phyloP scores from a whole-genome alignment of 768 basidiomycete species.

The Pleurotus eryngii region DNA sequence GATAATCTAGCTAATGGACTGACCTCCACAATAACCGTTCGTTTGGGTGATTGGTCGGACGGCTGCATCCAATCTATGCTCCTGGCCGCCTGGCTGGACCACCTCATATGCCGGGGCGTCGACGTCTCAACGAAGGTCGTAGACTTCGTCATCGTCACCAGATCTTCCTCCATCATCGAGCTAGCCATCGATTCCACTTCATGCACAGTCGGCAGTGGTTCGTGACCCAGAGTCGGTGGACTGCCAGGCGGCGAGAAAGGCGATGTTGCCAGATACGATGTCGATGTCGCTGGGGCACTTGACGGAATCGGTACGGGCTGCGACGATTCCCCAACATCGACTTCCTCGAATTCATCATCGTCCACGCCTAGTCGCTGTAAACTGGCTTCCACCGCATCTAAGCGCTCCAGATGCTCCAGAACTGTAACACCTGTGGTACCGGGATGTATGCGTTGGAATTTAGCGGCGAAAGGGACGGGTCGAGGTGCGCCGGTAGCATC shows the following conservation, averaged over 20 bases:
- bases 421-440: slow-evolving; percentile 86
- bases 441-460: slow-evolving; percentile 79
- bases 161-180: slow-evolving; percentile 66
- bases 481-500: slow-evolving; percentile 62
- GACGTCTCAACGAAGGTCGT: slow-evolving; percentile 65
- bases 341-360: slow-evolving; percentile 42
- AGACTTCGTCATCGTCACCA: slow-evolving; percentile 73
- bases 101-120: slow-evolving; percentile 24
- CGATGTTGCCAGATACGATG: slow-evolving; percentile 29
- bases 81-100: slow-evolving; percentile 31
- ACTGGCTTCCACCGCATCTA: slow-evolving; percentile 81
- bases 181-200: slow-evolving; percentile 51
- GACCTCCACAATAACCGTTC: slow-evolving; percentile 73
- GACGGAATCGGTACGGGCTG: slow-evolving; percentile 21
- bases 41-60: slow-evolving; percentile 40
- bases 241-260: slow-evolving; percentile 59
- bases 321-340: slow-evolving; percentile 62
- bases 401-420: slow-evolving; percentile 78
- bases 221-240: slow-evolving; percentile 55
- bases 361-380: slow-evolving; percentile 69
- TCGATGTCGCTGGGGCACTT: slow-evolving; percentile 10
- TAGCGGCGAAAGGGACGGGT: slow-evolving; percentile 81
- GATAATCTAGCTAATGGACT: slow-evolving; percentile 13
- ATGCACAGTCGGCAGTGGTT: slow-evolving; percentile 56
- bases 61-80: slow-evolving; percentile 47